Conservation (phyloP, 257 asterid species). For the Scutellaria minor region DNA sequence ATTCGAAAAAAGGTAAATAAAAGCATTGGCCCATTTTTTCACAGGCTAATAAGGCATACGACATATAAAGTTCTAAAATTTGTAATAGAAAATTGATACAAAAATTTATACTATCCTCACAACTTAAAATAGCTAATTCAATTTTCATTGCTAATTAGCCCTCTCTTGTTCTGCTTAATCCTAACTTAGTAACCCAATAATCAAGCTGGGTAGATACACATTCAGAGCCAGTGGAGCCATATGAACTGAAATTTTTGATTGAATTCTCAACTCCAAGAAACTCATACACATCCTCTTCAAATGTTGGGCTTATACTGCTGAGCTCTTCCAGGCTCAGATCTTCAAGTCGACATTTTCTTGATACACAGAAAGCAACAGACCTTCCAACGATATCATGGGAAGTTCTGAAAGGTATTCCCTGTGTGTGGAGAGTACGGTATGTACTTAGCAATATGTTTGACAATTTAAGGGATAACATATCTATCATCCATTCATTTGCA, state of each 20-base stretch:
- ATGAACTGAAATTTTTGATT: slow-evolving; percentile 80
- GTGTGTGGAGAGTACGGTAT: slow-evolving; percentile 19
- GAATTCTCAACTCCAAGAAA: slow-evolving; percentile 90
- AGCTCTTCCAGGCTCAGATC: slow-evolving; percentile 73
- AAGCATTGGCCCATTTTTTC: background rate
- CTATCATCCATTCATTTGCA: background rate
- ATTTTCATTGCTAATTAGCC: background rate
- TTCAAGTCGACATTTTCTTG: slow-evolving; percentile 64
- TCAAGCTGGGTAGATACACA: slow-evolving; percentile 86
- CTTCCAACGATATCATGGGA: slow-evolving; percentile 94
- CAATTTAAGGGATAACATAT: background rate
- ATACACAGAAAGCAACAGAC: slow-evolving; percentile 80
- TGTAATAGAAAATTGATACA: too few relatives aligned
- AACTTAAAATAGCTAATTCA: background rate
- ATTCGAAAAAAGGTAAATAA: too few relatives aligned
- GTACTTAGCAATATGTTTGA: slow-evolving; percentile 25
- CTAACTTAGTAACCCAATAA: slow-evolving; percentile 71
- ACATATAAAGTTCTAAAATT: background rate
- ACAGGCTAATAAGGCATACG: background rate
- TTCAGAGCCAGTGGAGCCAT: slow-evolving; percentile 94
- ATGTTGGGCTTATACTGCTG: slow-evolving; percentile 56
- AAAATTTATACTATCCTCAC: background rate
- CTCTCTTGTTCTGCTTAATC: slow-evolving; percentile 35
- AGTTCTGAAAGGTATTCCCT: slow-evolving; percentile 95
- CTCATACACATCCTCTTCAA: slow-evolving; percentile 78